Evolutionary conservation across 1,139 yeast genomes (phyloP).

Genomic region (Hansenula sp.): DNA sequence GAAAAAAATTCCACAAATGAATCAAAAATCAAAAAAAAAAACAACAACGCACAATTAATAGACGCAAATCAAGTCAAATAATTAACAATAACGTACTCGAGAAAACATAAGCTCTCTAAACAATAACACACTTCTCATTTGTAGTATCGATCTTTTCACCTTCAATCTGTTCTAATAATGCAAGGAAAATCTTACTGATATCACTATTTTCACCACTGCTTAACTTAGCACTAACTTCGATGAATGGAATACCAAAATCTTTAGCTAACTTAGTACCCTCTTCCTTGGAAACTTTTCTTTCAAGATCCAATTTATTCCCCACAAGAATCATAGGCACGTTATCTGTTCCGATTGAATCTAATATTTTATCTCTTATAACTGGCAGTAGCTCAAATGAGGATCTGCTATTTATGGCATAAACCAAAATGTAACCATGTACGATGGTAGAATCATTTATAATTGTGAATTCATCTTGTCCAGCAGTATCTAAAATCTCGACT

Average conservation of each 20-base stretch:
- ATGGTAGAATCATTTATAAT: conserved; percentile 80
- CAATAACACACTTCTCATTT: conserved; percentile 30
- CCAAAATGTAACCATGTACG: conserved; percentile 80
- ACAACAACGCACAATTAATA: too few species aligned
- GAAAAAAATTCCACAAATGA: not conserved
- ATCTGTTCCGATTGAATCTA: conserved; percentile 64
- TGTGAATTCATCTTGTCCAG: conserved; percentile 92
- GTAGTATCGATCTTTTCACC: conserved; percentile 43
- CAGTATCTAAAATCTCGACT: conserved; percentile 86
- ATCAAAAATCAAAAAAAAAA: not conserved
- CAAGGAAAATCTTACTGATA: conserved; percentile 61
- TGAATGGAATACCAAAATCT: conserved; percentile 58
- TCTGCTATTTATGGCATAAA: conserved; percentile 78
- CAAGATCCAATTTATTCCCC: conserved; percentile 82
- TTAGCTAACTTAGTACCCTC: conserved; percentile 68
- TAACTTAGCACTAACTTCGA: conserved; percentile 78
- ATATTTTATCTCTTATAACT: conserved; percentile 78
- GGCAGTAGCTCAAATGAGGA: conserved; percentile 77
- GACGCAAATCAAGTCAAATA: not conserved
- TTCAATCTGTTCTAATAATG: conserved; percentile 71
- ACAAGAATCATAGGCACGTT: conserved; percentile 76
- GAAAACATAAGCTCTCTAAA: conserved; percentile 14
- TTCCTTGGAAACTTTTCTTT: conserved; percentile 57
- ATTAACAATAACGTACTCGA: too few species aligned
- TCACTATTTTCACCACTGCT: conserved; percentile 63